A percentile compares a stretch with the other conserved stretches of the same genome.
Conservation (phyloP, 1,139 yeast genomes). For the Spathaspora sp. region DNA sequence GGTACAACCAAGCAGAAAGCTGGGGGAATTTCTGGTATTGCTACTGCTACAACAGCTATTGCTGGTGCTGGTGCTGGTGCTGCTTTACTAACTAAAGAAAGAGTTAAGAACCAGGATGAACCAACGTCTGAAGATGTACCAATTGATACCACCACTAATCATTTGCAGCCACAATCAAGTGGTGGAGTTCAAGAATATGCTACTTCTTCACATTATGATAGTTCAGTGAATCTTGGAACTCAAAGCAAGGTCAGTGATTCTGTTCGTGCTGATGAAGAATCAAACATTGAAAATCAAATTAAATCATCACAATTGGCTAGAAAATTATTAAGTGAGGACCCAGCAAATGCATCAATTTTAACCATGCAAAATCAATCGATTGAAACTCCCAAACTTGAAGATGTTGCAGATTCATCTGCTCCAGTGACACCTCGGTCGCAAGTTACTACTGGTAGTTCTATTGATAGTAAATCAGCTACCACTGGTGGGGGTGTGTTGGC, state of each 20-base stretch:
- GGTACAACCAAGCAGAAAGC: no score
- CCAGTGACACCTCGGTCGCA: neutral
- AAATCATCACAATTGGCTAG: conserved; percentile 10
- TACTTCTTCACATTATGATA: neutral
- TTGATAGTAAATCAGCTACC: conserved; percentile 13
- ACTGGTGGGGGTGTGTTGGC: conserved; percentile 6
- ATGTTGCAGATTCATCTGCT: conserved; percentile 5
- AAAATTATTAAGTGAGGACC: conserved; percentile 10
- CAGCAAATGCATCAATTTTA: conserved; percentile 16
- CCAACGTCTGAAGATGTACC: neutral
- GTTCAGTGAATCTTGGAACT: neutral
- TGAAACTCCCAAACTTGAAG: conserved; percentile 12
- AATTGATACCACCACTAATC: neutral
- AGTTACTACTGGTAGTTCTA: conserved; percentile 7
- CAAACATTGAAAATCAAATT: conserved; percentile 12
- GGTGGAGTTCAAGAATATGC: neutral
- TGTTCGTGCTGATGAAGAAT: neutral
- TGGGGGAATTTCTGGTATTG: no score
- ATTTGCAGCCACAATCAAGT: neutral
- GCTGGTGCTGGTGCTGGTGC: conserved; percentile 7
- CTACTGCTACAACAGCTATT: no score
- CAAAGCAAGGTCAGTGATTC: neutral
- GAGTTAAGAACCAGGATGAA: neutral
- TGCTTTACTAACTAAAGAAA: conserved; percentile 1
- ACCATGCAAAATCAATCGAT: conserved; percentile 19